Evolutionary conservation across 2,329 filamentous ascomycete species (phyloP).

Genomic region (Malbranchea cinnamomea): DNA sequence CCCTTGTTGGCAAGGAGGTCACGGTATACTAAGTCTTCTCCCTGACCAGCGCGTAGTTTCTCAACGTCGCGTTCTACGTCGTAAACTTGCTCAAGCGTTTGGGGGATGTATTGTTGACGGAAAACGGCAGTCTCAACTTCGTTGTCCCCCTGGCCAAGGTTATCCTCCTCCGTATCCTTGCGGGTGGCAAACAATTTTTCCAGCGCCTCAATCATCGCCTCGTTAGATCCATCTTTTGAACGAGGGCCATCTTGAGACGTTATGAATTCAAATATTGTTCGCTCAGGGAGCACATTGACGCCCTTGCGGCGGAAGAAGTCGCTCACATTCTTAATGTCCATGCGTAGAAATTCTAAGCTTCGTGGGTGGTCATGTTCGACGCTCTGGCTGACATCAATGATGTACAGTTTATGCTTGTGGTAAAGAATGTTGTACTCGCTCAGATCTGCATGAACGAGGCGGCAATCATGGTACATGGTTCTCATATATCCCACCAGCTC

Average conservation of each 20-base stretch:
- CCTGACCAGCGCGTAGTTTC: slow-evolving; percentile 57
- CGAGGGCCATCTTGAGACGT: slow-evolving; percentile 41
- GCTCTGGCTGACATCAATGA: slow-evolving; percentile 95
- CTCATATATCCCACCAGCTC: slow-evolving; percentile 82
- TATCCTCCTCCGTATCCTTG: slow-evolving; percentile 33
- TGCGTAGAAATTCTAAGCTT: slow-evolving; percentile 82
- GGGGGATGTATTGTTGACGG: slow-evolving; percentile 89
- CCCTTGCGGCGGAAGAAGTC: slow-evolving; percentile 84
- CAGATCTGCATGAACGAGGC: slow-evolving; percentile 85
- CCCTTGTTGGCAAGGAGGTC: slow-evolving; percentile 64
- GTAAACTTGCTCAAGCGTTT: slow-evolving; percentile 90
- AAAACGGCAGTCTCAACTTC: slow-evolving; percentile 86
- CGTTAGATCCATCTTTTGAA: slow-evolving; percentile 24
- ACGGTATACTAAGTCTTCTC: slow-evolving; percentile 67
- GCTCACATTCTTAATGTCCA: slow-evolving; percentile 95
- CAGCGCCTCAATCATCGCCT: slow-evolving; percentile 45
- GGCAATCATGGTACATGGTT: slow-evolving; percentile 80
- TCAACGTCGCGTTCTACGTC: slow-evolving; percentile 85
- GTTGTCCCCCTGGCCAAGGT: slow-evolving; percentile 36
- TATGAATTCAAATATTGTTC: slow-evolving; percentile 72
- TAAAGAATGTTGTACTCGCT: slow-evolving; percentile 98
- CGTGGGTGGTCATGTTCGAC: slow-evolving; percentile 94
- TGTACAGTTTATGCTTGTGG: slow-evolving; percentile 64
- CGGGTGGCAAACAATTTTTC: slow-evolving; percentile 51
- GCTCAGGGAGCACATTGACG: slow-evolving; percentile 66